Base-by-base conservation (phyloP, 257 asterid species). In the Lycium barbarum region DNA sequence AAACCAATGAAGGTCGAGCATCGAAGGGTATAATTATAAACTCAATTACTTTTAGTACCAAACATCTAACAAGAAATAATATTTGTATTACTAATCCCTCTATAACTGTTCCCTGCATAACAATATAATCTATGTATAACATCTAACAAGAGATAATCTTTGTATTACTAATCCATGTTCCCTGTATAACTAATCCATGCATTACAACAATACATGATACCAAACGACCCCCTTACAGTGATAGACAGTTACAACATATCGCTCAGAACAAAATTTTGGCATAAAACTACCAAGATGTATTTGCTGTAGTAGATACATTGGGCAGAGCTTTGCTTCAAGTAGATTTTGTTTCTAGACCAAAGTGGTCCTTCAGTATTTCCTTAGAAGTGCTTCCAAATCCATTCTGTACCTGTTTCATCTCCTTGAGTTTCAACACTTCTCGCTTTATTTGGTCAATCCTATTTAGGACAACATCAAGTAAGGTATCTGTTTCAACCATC, bases 381-480 rank as follows among this genome's bases (percentile, higher is more conserved):
- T 88, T 89, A 49, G 96, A 85, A 86, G 93, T 90, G 82, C 90
- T 89, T 84, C 96, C 98, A 26, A 93, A 94, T 82, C 98, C 98
- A 68, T 91, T 91, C 1, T 92, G 90, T 55, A 91, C 94, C 81
- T 85, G 89, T 81, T 88, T 89, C 97, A 93, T 93, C 80, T 89
- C 97, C 84, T 87, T 87, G 54, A 95, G 93, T 78, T 83, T 89
- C 71, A 79, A 43, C 2, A 91, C 86, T 86, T 92, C 94, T 84
- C 65, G 84, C 70, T 92, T 91, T 67, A 93, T 76, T 89, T 89
- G 91, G 26, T 90, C 87, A 22, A 90, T 83, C 88, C 92, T 87
- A 59, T 54, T 57, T 84, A 80, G 59, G 65, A 92, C 89, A 33
- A 87, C 73, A 22, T 90, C 93, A 11, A 86, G 87, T 82, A 87